Evolutionary conservation across 306 rosid species (phyloP).

Genomic region (Casuarina glauca): DNA sequence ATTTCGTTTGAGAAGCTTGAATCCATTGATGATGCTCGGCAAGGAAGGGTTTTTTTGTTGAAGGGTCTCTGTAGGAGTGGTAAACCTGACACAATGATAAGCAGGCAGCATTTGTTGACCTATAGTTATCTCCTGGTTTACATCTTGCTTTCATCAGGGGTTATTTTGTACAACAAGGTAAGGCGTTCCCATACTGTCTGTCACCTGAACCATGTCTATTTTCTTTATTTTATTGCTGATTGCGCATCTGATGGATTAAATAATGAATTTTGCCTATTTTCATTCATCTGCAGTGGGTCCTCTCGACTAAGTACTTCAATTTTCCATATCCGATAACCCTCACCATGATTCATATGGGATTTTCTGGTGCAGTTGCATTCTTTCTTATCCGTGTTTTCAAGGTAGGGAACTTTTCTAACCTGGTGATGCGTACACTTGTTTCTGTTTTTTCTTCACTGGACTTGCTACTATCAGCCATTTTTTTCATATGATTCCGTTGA

Average conservation of each 20-base stretch:
- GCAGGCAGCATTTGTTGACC: constrained; percentile 45
- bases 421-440: constrained; percentile 22
- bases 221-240: constrained; percentile 11
- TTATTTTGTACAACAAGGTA: constrained; percentile 48
- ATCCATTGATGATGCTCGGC: not conserved
- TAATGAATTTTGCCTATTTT: not conserved
- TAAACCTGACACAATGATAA: constrained; percentile 27
- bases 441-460: not conserved
- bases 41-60: not conserved
- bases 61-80: constrained; percentile 29
- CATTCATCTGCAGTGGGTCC: constrained; percentile 50
- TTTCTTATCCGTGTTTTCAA: constrained; percentile 54
- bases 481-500: not conserved
- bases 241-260: not conserved
- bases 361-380: constrained; percentile 54
- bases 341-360: constrained; percentile 69
- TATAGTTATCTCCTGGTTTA: constrained; percentile 50
- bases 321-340: constrained; percentile 64
- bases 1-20: not conserved
- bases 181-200: not conserved
- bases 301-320: constrained; percentile 54
- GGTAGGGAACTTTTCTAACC: constrained; percentile 35
- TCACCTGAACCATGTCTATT: not conserved
- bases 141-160: constrained; percentile 51
- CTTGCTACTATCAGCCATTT: not conserved